phyloP scores from a whole-genome alignment of 2,329 filamentous ascomycete genomes.

The Alternaria viburni region DNA sequence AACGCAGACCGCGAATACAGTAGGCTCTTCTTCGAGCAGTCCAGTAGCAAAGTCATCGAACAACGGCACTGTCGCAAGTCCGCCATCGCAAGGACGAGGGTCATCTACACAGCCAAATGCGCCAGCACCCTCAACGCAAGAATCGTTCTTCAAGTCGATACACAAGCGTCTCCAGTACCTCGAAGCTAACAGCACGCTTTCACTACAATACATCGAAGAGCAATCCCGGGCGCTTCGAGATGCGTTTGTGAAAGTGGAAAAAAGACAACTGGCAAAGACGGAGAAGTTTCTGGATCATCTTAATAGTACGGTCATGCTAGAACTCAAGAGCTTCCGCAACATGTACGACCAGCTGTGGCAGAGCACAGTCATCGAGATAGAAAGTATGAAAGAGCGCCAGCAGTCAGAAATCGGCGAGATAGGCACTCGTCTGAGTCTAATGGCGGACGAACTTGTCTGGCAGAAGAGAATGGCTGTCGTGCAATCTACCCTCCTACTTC shows the following conservation, averaged over 20 bases:
- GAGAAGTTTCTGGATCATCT: constrained; percentile 80
- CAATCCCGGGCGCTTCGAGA: constrained; percentile 91
- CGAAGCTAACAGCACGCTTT: constrained; percentile 90
- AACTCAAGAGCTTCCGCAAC: constrained; percentile 64
- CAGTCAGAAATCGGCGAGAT: constrained; percentile 84
- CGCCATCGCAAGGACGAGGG: constrained; percentile 27
- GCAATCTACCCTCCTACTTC: constrained; percentile 83
- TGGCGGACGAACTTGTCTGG: constrained; percentile 88
- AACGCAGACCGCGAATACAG: constrained; percentile 18
- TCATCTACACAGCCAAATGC: constrained; percentile 56
- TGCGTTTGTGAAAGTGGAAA: constrained; percentile 84
- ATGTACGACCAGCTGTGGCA: constrained; percentile 98
- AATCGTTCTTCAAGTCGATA: constrained; percentile 96
- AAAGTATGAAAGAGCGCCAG: constrained; percentile 84
- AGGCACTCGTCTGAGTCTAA: constrained; percentile 77
- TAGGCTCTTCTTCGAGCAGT: constrained; percentile 12
- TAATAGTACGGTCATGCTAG: constrained; percentile 85
- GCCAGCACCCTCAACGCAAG: constrained; percentile 83
- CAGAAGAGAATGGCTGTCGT: constrained; percentile 92
- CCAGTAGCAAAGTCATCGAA: constrained; percentile 18
- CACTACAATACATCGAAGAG: constrained; percentile 94
- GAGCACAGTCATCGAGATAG: constrained; percentile 88
- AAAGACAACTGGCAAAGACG: constrained; percentile 83
- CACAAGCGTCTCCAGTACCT: constrained; percentile 90
- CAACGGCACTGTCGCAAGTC: constrained; percentile 25